A percentile compares a stretch with the other conserved stretches of the same genome.
Conservation (phyloP, 2,329 filamentous ascomycete genomes). For the Aspergillus sp. region DNA sequence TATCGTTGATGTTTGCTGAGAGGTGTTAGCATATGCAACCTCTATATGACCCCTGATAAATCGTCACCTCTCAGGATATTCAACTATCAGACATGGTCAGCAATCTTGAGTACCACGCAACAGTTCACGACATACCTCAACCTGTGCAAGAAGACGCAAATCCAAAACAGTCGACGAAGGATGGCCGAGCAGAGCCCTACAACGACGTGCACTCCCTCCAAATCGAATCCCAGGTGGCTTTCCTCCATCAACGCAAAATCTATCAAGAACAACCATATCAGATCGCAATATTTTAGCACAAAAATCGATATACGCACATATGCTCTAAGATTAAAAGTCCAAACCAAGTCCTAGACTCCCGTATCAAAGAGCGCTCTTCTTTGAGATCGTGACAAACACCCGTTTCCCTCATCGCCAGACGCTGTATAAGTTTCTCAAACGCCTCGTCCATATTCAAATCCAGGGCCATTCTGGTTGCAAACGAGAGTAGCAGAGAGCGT, state of each 20-base stretch:
- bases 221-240: constrained; percentile 37
- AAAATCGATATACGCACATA: constrained; percentile 24
- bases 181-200: constrained; percentile 41
- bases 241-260: constrained; percentile 40
- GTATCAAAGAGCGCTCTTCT: constrained; percentile 33
- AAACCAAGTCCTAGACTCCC: constrained; percentile 46
- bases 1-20: constrained; percentile 32
- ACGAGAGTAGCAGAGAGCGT: constrained; percentile 44
- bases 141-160: constrained; percentile 47
- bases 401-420: constrained; percentile 19
- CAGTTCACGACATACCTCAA: constrained; percentile 30
- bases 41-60: too few relatives aligned
- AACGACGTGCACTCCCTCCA: constrained; percentile 35
- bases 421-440: constrained; percentile 34
- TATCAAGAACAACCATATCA: constrained; percentile 6
- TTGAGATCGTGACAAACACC: constrained; percentile 11
- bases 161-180: constrained; percentile 43
- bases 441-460: constrained; percentile 42
- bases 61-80: constrained; percentile 34
- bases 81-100: constrained; percentile 21
- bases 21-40: not conserved
- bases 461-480: constrained; percentile 47
- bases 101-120: not conserved
- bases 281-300: not conserved
- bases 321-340: constrained; percentile 48